phyloP scores from a whole-genome alignment of 2,329 filamentous ascomycete species.

The Exophiala phaeomuriformis region DNA sequence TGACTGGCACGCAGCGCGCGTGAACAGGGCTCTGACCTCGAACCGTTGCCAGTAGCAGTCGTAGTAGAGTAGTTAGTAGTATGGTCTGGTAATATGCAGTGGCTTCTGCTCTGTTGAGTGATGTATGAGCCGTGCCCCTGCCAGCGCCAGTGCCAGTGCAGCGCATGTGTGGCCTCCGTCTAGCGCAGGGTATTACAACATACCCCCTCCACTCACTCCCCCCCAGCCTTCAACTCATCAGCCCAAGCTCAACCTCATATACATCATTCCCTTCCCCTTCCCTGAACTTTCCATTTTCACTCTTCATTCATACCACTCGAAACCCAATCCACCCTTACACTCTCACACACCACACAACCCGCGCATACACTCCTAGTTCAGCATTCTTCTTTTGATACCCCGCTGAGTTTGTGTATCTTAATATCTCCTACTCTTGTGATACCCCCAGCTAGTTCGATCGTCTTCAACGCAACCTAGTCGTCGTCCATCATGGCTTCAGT shows the following conservation, averaged over 20 bases:
- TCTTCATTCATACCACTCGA: not conserved
- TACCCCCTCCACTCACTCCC: slow-evolving; percentile 1
- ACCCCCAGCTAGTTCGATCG: slow-evolving; percentile 10
- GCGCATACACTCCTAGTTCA: not conserved
- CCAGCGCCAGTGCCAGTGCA: too few species aligned
- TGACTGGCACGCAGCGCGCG: too few species aligned
- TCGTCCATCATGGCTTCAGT: slow-evolving; percentile 38
- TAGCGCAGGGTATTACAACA: slow-evolving; percentile 6
- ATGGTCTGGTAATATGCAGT: too few species aligned
- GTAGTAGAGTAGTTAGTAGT: too few species aligned
- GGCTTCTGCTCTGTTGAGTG: not conserved
- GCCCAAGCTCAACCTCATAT: slow-evolving; percentile 1
- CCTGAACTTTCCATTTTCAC: not conserved
- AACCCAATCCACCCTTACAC: not conserved
- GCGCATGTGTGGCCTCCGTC: not conserved
- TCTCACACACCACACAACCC: not conserved
- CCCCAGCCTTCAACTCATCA: not conserved
- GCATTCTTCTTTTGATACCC: slow-evolving; percentile 13
- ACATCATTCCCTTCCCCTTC: slow-evolving; percentile 9
- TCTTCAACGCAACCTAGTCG: not conserved
- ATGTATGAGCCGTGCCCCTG: slow-evolving; percentile 1
- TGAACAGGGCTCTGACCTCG: too few species aligned
- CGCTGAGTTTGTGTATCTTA: slow-evolving; percentile 7
- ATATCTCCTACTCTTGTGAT: slow-evolving; percentile 13
- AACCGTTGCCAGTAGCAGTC: too few species aligned